phyloP scores from a whole-genome alignment of 2,329 filamentous ascomycete species.

The Clathrospora elynae region DNA sequence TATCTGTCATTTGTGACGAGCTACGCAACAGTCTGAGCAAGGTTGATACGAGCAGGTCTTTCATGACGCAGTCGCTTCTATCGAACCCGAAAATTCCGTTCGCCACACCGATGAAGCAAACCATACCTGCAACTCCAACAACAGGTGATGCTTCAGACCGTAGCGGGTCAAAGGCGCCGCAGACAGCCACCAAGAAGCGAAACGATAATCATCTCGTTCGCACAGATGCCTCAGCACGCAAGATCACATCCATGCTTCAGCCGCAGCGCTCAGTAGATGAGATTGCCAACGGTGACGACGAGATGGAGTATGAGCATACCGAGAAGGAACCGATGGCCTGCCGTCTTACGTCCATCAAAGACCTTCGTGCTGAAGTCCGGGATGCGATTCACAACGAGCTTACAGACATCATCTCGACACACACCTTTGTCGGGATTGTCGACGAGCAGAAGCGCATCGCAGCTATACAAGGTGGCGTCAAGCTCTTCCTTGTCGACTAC shows the following conservation, averaged over 20 bases:
- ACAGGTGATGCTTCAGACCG: constrained; percentile 31
- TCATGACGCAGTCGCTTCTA: constrained; percentile 89
- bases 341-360: constrained; percentile 81
- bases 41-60: constrained; percentile 92
- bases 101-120: constrained; percentile 49
- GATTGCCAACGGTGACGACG: constrained; percentile 49
- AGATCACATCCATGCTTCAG: constrained; percentile 96
- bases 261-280: constrained; percentile 52
- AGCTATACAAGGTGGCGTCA: constrained; percentile 92
- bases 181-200: constrained; percentile 49
- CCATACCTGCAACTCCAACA: constrained; percentile 22
- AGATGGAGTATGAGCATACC: constrained; percentile 71
- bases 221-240: constrained; percentile 85
- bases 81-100: constrained; percentile 46
- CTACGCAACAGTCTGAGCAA: constrained; percentile 78
- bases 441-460: constrained; percentile 84
- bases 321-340: constrained; percentile 73
- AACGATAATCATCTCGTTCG: constrained; percentile 89
- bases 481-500: constrained; percentile 91
- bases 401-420: constrained; percentile 82
- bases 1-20: constrained; percentile 80
- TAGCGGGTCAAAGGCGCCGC: constrained; percentile 38
- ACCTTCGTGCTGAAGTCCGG: constrained; percentile 79
- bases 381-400: constrained; percentile 82
- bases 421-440: constrained; percentile 92